Evolutionary conservation across 371 early-diverging fungal species (phyloP).

Genomic region (Apophysomyces ossiformis): DNA sequence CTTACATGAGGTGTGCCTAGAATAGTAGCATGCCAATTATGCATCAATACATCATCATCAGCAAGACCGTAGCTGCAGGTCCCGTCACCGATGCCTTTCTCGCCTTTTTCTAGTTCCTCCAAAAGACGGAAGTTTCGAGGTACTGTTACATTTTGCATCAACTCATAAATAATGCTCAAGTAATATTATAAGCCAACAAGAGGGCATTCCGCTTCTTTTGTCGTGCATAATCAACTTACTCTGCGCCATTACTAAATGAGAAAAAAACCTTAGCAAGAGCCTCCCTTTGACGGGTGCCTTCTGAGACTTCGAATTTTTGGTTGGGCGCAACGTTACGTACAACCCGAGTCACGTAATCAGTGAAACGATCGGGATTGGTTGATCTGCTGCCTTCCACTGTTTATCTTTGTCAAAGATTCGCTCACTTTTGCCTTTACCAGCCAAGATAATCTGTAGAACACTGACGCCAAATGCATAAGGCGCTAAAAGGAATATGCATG

Average conservation of each 20-base stretch:
- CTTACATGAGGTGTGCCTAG: slow-evolving; percentile 93
- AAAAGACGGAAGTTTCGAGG: slow-evolving; percentile 97
- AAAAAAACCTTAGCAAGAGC: slow-evolving; percentile 8
- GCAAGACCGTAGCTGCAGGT: slow-evolving; percentile 93
- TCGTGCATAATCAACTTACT: not conserved
- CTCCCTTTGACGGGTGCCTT: not conserved
- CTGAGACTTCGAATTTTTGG: not conserved
- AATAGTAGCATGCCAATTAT: slow-evolving; percentile 95
- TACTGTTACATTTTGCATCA: slow-evolving; percentile 52
- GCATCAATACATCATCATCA: slow-evolving; percentile 82
- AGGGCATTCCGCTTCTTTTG: not conserved
- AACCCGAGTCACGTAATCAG: not conserved
- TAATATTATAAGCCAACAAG: not conserved
- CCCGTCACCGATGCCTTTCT: slow-evolving; percentile 96
- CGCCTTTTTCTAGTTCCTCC: slow-evolving; percentile 97
- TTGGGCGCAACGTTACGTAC: not conserved
- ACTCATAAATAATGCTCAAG: slow-evolving; percentile 3
- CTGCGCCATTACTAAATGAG: slow-evolving; percentile 8
- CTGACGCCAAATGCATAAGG: no score
- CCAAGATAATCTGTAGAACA: no score
- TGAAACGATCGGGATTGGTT: no score
- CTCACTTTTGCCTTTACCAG: no score
- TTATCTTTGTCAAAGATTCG: no score
- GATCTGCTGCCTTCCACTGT: no score
- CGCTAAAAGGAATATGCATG: no score